Base-by-base conservation (phyloP, 257 asterid genomes). In the Henckelia pumila region DNA sequence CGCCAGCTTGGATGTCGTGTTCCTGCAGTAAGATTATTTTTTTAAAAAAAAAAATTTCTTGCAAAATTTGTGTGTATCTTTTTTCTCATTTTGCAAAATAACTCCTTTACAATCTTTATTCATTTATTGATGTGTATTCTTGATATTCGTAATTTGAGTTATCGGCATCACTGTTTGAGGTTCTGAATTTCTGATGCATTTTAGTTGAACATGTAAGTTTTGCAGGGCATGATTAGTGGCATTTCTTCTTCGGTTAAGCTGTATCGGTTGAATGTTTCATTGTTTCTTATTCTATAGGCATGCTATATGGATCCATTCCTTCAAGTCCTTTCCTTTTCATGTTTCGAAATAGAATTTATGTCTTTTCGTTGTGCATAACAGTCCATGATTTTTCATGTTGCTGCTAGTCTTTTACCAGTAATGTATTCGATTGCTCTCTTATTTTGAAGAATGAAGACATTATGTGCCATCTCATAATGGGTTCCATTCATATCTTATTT, bases 1-100 rank as follows among this genome's bases (percentile, higher is more conserved):
- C 97, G 99, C 10, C 99, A 93, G 79, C 78, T 90, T 61, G 79
- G 79, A 69, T 76, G 77, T 64, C 88, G 70, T 50, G 71, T 85
- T 67, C 77, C 88, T 26, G 62, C 76, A 63, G 97, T 93, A 74
- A 71, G 75, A 57, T 58, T 72, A 67, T 67, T 79, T 28, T 2
- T 55, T 19, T 47, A n/a, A n/a, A n/a, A n/a, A n/a, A n/a, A n/a
- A n/a, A n/a, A n/a, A 29, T 57, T 16, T 64, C 64, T 33, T 57
- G 6, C 9, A 52, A 32, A 29, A 21, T 70, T 8, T 35, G 3
- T 35, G 47, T 70, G n/a, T n/a, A n/a, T 0, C 30, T 30, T n/a
- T 55, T 24, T 11, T 57, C 4, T 62, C 29, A 6, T 50, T 30
- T 52, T 63, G 52, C 59, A n/a, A 6, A 57, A 23, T n/a, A 32